Conservation (phyloP, 306 rosid genomes). For the Dryas alaskensis region DNA sequence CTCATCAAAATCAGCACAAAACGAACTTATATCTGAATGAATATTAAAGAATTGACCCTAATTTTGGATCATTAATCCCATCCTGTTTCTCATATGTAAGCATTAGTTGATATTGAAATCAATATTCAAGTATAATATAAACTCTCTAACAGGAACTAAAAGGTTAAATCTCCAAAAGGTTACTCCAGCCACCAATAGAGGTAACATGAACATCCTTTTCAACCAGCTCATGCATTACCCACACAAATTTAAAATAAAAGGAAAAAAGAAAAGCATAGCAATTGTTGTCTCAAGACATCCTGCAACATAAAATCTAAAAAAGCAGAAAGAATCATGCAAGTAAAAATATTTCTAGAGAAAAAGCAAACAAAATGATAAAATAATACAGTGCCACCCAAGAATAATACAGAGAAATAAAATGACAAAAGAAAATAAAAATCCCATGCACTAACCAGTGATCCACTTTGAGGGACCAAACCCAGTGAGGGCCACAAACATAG, state of each 20-base stretch:
- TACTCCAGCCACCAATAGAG: background rate
- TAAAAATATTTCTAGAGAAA: background rate
- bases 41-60: background rate
- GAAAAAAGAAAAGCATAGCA: too few species aligned
- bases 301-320: background rate
- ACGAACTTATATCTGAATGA: conserved; percentile 3
- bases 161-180: background rate
- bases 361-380: background rate
- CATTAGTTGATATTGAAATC: background rate
- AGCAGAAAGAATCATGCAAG: background rate
- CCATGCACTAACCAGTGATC: conserved; percentile 2
- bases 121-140: background rate
- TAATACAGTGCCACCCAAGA: background rate
- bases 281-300: too few species aligned
- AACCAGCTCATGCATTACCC: background rate
- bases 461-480: background rate
- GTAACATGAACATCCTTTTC: background rate
- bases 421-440: background rate
- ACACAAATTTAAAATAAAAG: too few species aligned
- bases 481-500: background rate
- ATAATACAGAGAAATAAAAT: background rate
- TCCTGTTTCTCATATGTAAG: background rate
- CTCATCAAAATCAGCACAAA: conserved; percentile 34
- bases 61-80: background rate
- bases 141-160: background rate